Evolutionary conservation across 2,329 filamentous ascomycete species (phyloP).

Genomic region (Ophiognomonia clavigignenti-juglandacearum): DNA sequence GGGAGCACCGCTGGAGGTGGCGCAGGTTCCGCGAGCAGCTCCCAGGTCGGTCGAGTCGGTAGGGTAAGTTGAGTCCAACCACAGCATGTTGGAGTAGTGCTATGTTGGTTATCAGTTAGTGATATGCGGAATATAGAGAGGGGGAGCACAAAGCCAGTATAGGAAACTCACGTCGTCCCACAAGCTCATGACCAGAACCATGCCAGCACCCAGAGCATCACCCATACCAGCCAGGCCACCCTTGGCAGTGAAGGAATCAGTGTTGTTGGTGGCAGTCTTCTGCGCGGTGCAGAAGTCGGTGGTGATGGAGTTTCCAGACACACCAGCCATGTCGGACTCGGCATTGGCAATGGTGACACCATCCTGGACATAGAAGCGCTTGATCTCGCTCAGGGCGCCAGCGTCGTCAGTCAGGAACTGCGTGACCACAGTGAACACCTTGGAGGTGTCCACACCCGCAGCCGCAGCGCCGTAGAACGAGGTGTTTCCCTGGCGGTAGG

Average conservation of each 20-base stretch:
- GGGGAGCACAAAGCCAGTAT: too few species aligned
- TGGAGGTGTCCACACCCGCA: constrained; percentile 48
- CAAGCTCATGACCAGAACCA: constrained; percentile 58
- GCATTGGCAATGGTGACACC: constrained; percentile 43
- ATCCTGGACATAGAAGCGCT: constrained; percentile 56
- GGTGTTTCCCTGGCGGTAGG: constrained; percentile 58
- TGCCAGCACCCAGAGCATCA: constrained; percentile 45
- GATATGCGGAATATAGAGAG: too few species aligned
- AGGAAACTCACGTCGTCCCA: constrained; percentile 47
- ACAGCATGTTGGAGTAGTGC: constrained; percentile 65
- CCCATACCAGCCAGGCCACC: constrained; percentile 52
- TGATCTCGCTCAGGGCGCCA: constrained; percentile 37
- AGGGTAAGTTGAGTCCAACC: constrained; percentile 63
- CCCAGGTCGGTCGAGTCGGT: constrained; percentile 31
- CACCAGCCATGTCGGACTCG: constrained; percentile 31
- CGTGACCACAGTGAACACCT: constrained; percentile 56
- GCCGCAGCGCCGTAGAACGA: constrained; percentile 56
- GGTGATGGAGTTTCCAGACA: constrained; percentile 39
- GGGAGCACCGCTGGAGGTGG: constrained; percentile 34
- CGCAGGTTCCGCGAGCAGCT: constrained; percentile 38
- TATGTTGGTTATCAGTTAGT: too few species aligned
- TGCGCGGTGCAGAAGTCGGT: constrained; percentile 50
- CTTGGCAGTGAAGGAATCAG: constrained; percentile 43
- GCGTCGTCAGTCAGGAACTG: constrained; percentile 45
- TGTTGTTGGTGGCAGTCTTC: constrained; percentile 48